These are phyloP conservation scores for Pyronema omphalodes DNA, from an alignment of 495 filamentous ascomycete genomes.

Conservation along the genomic window DNA sequence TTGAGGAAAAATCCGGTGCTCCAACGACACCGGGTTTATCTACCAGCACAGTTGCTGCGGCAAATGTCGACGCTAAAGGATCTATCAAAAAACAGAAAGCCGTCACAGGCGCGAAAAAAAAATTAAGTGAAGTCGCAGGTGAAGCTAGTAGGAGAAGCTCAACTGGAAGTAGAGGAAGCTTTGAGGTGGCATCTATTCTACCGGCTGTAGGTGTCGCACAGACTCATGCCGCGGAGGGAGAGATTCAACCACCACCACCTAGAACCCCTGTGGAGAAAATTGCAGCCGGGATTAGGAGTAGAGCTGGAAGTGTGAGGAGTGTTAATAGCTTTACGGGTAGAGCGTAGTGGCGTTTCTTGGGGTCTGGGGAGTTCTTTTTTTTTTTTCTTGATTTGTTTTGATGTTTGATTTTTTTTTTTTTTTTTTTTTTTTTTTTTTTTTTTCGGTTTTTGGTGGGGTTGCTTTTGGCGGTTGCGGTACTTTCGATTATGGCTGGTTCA, in stretches of 20 bases:
- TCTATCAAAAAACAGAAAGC: conserved; percentile 18
- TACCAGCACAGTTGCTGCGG: conserved; percentile 78
- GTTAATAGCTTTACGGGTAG: neutral
- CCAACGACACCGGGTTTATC: conserved; percentile 75
- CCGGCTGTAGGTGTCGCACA: neutral
- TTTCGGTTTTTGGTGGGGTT: neutral
- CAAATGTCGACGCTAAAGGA: conserved; percentile 67
- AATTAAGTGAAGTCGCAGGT: conserved; percentile 17
- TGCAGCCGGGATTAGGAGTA: neutral
- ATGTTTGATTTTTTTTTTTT: neutral
- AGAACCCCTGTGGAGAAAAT: conserved; percentile 3
- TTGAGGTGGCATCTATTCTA: neutral
- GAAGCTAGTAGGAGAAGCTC: conserved; percentile 13
- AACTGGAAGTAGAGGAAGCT: conserved; percentile 5
- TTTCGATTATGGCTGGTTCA: neutral
- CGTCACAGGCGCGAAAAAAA: conserved; percentile 22
- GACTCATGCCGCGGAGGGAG: neutral
- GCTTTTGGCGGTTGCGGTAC: neutral
- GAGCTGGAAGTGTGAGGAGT: neutral
- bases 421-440: neutral
- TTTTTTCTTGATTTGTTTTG: neutral
- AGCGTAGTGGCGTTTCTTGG: neutral
- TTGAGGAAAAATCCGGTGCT: conserved; percentile 87
- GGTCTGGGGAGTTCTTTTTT: neutral
- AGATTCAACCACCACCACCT: neutral